Evolutionary conservation across 495 filamentous ascomycete species (phyloP).

Genomic region (Aspergillus conjunctus): DNA sequence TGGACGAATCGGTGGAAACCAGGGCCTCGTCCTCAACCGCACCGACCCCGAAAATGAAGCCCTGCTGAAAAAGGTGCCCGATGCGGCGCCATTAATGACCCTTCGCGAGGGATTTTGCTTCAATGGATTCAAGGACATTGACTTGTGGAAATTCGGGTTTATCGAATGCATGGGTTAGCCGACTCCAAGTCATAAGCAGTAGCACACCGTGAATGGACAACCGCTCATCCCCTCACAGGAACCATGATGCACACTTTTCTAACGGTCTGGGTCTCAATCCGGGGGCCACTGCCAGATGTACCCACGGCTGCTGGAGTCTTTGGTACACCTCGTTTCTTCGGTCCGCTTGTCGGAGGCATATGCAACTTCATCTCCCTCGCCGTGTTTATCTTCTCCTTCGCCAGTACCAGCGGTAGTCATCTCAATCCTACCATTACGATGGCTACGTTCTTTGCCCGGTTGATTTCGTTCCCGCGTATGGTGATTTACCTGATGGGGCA

Average conservation of each 20-base stretch:
- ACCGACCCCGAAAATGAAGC: slow-evolving; percentile 38
- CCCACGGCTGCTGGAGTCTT: slow-evolving; percentile 25
- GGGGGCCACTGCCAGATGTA: neutral
- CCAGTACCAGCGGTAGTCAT: slow-evolving; percentile 53
- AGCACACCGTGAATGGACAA: neutral
- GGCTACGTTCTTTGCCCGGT: slow-evolving; percentile 51
- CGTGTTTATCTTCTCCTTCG: slow-evolving; percentile 54
- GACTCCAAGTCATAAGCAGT: neutral
- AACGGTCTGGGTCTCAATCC: slow-evolving; percentile 29
- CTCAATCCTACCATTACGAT: slow-evolving; percentile 56
- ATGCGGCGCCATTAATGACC: slow-evolving; percentile 48
- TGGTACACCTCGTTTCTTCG: slow-evolving; percentile 32
- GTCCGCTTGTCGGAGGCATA: slow-evolving; percentile 41
- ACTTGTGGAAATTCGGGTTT: slow-evolving; percentile 50
- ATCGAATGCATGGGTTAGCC: slow-evolving; percentile 41
- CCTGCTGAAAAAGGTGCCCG: slow-evolving; percentile 42
- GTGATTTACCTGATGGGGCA: slow-evolving; percentile 49
- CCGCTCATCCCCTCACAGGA: slow-evolving; percentile 15
- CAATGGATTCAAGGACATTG: slow-evolving; percentile 36
- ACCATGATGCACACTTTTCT: slow-evolving; percentile 35
- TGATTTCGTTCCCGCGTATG: slow-evolving; percentile 50
- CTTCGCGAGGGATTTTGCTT: slow-evolving; percentile 42
- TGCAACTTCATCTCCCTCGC: slow-evolving; percentile 49
- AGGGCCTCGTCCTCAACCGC: slow-evolving; percentile 45
- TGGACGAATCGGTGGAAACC: slow-evolving; percentile 53